Evolutionary conservation across 345 rosid genomes (phyloP), one percentile per base, ranked within the genome.

Genomic region (Aegle marmelos): DNA sequence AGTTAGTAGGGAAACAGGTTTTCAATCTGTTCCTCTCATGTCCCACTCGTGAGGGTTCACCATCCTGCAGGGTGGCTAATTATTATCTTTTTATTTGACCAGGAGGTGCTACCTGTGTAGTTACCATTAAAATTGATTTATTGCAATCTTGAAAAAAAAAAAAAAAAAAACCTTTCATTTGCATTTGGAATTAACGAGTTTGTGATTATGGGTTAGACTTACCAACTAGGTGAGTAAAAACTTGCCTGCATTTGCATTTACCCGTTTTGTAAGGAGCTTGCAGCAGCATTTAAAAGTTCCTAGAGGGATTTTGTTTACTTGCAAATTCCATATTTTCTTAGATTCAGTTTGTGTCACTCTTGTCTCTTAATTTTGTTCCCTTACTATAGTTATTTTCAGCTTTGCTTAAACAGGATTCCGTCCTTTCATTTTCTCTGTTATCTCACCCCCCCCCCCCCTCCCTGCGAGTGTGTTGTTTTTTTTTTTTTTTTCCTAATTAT

Each of bases 401-500:
- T 61, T 61, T 27, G 0, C 11, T 58, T 61, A 27, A 28, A 61
- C 34, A 27, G 34, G 66, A 61, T 61, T 45, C 17, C 17, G 4
- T 45, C 50, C 50, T 45, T 13, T 45, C 13, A 4, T 11, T 45
- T 45, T 45, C 50, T 45, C 50, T 1, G 3, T 13, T 11, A 16
- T 11, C 25, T 6, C 13, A 5, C 9, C 1, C 28, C 1, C 14
- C 1, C 8, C 7, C 65, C 2, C 19, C 7, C 41, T 1, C 14
- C 1, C 0, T 10, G 0, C 10, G 3, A 2, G 4, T 3, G 4
- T 2, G 4, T 33, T 4, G 3, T 4, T 41, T 41, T 9, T 41
- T 41, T 41, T 41, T 0, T 9, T 39, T 9, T 39, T 39, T 2
- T 6, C 48, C 48, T 9, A 39, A 39, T 39, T 39, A 39, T 41